A percentile compares a stretch with the other conserved stretches of the same genome.
These are phyloP conservation scores for Penicillium brasilianum DNA, from an alignment of 2,329 filamentous ascomycete genomes.

Conservation along the genomic window DNA sequence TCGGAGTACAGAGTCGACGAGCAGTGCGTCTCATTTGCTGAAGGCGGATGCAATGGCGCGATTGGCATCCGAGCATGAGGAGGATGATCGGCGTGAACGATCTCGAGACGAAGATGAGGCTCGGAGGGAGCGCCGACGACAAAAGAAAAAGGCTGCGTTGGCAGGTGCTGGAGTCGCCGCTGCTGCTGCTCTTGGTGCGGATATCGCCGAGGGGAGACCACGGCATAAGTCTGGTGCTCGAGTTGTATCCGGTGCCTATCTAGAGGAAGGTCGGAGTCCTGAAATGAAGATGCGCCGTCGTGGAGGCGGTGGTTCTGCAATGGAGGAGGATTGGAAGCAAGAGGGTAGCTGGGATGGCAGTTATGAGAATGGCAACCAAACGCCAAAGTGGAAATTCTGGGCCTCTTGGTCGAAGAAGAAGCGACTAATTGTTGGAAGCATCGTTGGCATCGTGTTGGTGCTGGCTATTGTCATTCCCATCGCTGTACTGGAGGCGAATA, in stretches of 20 bases:
- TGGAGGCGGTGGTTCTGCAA: constrained; percentile 35
- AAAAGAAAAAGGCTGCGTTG: constrained; percentile 35
- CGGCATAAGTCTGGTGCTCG: constrained; percentile 60
- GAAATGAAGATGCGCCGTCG: constrained; percentile 56
- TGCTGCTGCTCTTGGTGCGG: constrained; percentile 21
- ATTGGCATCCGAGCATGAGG: constrained; percentile 67
- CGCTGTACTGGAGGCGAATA: constrained; percentile 69
- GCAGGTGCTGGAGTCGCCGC: constrained; percentile 23
- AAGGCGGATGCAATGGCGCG: constrained; percentile 66
- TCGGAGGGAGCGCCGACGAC: constrained; percentile 33
- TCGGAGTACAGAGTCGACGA: constrained; percentile 49
- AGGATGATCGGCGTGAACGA: constrained; percentile 54
- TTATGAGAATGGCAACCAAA: constrained; percentile 38
- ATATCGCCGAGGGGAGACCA: constrained; percentile 37
- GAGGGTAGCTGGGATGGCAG: constrained; percentile 40
- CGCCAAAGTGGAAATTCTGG: constrained; percentile 43
- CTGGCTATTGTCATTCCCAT: constrained; percentile 71
- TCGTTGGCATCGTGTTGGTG: constrained; percentile 59
- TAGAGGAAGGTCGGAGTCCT: constrained; percentile 66
- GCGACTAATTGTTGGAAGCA: constrained; percentile 57
- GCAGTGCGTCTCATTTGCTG: constrained; percentile 51
- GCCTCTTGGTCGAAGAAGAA: constrained; percentile 42
- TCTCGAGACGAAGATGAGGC: constrained; percentile 42
- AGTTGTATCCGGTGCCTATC: constrained; percentile 71
- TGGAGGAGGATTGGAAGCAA: constrained; percentile 59